phyloP scores from a whole-genome alignment of 1,284 basidiomycete genomes.

The Hypsizygus ulmarius region DNA sequence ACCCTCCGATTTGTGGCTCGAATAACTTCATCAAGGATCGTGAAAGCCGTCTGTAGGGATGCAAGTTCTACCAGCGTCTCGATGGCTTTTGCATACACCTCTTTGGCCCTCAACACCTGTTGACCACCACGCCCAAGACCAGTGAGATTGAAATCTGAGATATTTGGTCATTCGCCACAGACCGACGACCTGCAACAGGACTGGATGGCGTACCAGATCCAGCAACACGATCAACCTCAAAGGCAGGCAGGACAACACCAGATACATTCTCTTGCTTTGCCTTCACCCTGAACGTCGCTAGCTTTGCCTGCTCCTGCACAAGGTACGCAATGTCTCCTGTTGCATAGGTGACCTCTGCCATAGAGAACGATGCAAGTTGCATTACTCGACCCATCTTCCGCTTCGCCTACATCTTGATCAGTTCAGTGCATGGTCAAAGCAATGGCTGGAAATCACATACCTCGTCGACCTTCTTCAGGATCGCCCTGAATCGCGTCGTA shows the following conservation, averaged over 20 bases:
- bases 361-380: slow-evolving; percentile 97
- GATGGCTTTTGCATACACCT: slow-evolving; percentile 96
- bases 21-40: slow-evolving; percentile 98
- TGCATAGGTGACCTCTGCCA: slow-evolving; percentile 97
- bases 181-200: not conserved
- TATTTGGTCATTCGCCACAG: slow-evolving; percentile 1
- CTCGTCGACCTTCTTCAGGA: slow-evolving; percentile 92
- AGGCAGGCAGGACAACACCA: slow-evolving; percentile 95
- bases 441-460: slow-evolving; percentile 40
- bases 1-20: slow-evolving; percentile 97
- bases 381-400: slow-evolving; percentile 99
- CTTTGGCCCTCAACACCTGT: slow-evolving; percentile 90
- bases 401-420: slow-evolving; percentile 70
- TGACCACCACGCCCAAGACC: slow-evolving; percentile 97
- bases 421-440: slow-evolving; percentile 13
- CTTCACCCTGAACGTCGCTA: slow-evolving; percentile 90
- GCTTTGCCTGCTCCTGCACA: slow-evolving; percentile 88
- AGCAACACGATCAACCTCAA: slow-evolving; percentile 84
- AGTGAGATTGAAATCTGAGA: slow-evolving; percentile 92
- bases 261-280: slow-evolving; percentile 98
- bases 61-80: slow-evolving; percentile 97
- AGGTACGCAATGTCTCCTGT: slow-evolving; percentile 98
- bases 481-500: slow-evolving; percentile 88
- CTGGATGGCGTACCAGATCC: slow-evolving; percentile 63
- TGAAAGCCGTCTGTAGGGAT: slow-evolving; percentile 96